These are phyloP conservation scores for Candida bentonensis DNA, from an alignment of 805 yeast species.

Conservation along the genomic window DNA sequence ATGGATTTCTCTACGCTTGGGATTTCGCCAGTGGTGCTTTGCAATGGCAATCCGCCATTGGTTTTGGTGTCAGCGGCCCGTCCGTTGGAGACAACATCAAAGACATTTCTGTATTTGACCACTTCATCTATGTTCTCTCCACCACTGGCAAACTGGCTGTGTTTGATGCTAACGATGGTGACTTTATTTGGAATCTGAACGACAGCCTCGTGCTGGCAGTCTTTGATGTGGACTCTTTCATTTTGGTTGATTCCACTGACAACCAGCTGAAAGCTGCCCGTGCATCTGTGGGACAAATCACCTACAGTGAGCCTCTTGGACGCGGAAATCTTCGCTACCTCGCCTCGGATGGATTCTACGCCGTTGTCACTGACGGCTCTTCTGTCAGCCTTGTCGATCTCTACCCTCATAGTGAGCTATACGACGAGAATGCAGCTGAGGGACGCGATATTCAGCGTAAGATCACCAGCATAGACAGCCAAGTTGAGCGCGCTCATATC, in stretches of 20 bases:
- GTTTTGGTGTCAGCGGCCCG: not conserved
- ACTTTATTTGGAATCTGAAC: not conserved
- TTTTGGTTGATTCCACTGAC: not conserved
- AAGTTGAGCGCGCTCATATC: no score
- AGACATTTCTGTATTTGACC: not conserved
- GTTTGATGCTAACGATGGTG: not conserved
- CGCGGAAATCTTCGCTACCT: no score
- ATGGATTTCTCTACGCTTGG: not conserved
- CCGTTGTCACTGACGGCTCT: no score
- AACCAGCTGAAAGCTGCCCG: not conserved
- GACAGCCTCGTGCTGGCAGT: not conserved
- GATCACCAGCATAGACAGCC: no score
- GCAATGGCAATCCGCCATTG: not conserved
- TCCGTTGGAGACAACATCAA: not conserved
- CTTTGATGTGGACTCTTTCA: not conserved
- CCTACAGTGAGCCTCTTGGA: no score
- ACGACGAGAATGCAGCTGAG: no score
- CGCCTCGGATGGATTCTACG: no score
- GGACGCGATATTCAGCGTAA: no score
- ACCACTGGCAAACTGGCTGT: not conserved
- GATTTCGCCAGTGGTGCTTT: not conserved
- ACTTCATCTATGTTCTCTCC: not conserved
- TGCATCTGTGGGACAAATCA: no score
- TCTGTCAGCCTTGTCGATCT: no score
- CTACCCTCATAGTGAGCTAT: no score